Evolutionary conservation across 768 basidiomycete genomes (phyloP), one percentile per base, ranked within the genome.

Genomic region (Cyathus striatus): DNA sequence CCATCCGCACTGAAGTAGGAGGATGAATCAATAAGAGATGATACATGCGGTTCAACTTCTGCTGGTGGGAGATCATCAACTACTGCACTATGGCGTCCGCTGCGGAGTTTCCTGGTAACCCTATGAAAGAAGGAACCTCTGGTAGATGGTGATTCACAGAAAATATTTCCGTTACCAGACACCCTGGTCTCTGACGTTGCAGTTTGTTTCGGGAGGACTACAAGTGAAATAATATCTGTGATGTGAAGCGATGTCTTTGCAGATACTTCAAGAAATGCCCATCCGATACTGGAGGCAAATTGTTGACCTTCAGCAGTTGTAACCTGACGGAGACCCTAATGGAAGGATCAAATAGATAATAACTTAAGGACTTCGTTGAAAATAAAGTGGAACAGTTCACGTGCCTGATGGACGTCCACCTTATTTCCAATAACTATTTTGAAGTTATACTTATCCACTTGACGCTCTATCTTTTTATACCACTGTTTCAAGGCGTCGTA

Each of bases 341-440:
- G 23, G 5, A 23, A 9, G 17, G 36, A 25, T 3, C 43, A 44
- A 7, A 10, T 17, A 9, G 3, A 13, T 13, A 12, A 20, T 20
- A 39, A 4, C 17, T 26, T 39, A 13, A 48, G 5, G 23, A 38
- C 6, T 38, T 40, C n/a, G n/a, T 16, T 17, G 34, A 25, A 23
- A 25, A n/a, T 16, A 21, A 18, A n/a, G 36, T 20, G 40, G 36
- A 3, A 60, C 62, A 76, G 94, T 95, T n/a, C n/a, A n/a, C n/a
- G n/a, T n/a, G n/a, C n/a, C n/a, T n/a, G n/a, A n/a, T n/a, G n/a
- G n/a, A n/a, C n/a, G 71, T 98, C 93, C 14, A 95, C 69, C 65
- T 98, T 99, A 66, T 87, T 87, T 23, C 90, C 95, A 2, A 99
- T 93, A 17, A 99, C 78, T 55, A 98, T 91, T 76, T 93, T 91